Base-by-base conservation (phyloP, 1,284 basidiomycete species). In the Tausonia pullulans region DNA sequence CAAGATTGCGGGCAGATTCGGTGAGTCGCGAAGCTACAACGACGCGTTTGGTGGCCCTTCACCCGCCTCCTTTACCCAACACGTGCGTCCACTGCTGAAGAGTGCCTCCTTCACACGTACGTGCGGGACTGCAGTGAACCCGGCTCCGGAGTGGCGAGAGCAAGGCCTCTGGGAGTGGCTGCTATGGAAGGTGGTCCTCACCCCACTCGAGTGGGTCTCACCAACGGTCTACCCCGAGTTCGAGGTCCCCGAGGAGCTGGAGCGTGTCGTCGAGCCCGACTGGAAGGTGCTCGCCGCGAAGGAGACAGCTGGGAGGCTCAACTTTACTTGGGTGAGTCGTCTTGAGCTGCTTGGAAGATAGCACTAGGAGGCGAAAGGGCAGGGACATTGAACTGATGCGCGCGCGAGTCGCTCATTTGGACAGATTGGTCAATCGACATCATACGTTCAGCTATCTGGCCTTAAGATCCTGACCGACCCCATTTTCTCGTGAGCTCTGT, bases 401-500 rank as follows among this genome's bases (percentile, higher is more conserved):
- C 59, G 11, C 27, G 6, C 50, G 39, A 46, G 63, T 73, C 73
- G 5, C 63, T 72, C 63, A 74, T 73, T 39, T 43, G 5, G 14
- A 3, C 65, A 76, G 76, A 72, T 78, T 57, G 77, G 77, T 39
- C 77, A 78, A 68, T 78, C 77, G 2, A 77, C 77, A 2, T 70
- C 75, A 27, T 76, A 78, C 56, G 74, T 80, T 13, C 79, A 79
- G 46, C 70, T 80, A 51, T 75, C 78, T 58, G 78, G 78, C 14
- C 71, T 80, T 10, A 74, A 74, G 14, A 77, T 81, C 57, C 71
- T 81, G 16, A 80, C 79, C 50, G 79, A 81, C 67, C 79, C 79
- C 0, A 78, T 79, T 9, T 76, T 80, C 41, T 75, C 76, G 64
- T 65, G 39, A 55, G 55, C 54, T 9, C 14, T 14, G 51, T 39